phyloP scores from a whole-genome alignment of 140 eudicot genomes.

The Flaveria floridana region DNA sequence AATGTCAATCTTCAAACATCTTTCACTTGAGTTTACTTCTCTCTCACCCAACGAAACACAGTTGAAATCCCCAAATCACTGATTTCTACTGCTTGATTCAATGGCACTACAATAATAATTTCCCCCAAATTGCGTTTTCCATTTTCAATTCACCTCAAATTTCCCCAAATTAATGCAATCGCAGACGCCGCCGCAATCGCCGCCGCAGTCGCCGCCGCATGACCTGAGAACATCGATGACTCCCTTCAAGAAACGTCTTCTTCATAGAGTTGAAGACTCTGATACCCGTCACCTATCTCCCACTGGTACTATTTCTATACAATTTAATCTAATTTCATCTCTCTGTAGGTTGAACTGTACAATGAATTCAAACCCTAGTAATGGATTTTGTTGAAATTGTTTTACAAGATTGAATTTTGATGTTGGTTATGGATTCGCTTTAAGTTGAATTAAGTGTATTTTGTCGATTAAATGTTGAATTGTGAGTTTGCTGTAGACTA shows the following conservation, averaged over 20 bases:
- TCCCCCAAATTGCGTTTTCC: conserved; percentile 13
- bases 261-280: conserved; percentile 44
- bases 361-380: conserved; percentile 28
- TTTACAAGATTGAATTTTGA: conserved; percentile 2
- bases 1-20: conserved; percentile 21
- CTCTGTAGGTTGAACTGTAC: neutral
- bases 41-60: conserved; percentile 27
- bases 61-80: conserved; percentile 30
- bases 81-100: conserved; percentile 22
- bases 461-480: conserved; percentile 7
- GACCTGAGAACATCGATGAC: conserved; percentile 32
- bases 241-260: conserved; percentile 43
- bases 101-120: neutral
- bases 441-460: neutral
- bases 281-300: conserved; percentile 17
- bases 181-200: conserved; percentile 29
- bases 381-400: conserved; percentile 12
- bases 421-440: neutral
- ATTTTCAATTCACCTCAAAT: conserved; percentile 19
- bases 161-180: conserved; percentile 29
- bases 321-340: neutral
- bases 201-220: conserved; percentile 29
- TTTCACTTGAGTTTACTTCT: conserved; percentile 20
- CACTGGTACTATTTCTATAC: conserved; percentile 2
- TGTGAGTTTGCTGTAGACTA: conserved; percentile 1